A percentile compares a stretch with the other conserved stretches of the same genome.
Conservation (phyloP, 768 basidiomycete genomes). For the Psilocybe cyanescens region DNA sequence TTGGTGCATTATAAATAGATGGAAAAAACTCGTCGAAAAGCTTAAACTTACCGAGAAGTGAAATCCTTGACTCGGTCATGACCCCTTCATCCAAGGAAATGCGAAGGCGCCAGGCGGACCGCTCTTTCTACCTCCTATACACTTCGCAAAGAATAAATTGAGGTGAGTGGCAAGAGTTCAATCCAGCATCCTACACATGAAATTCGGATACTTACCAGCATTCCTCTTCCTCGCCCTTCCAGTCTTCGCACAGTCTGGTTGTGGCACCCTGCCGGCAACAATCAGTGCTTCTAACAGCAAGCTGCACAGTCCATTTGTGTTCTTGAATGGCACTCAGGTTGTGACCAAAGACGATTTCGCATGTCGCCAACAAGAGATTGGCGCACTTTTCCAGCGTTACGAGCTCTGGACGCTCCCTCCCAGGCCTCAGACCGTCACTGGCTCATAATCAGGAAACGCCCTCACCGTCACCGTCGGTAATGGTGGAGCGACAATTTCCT, state of each 20-base stretch:
- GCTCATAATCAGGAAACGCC: conserved; percentile 44
- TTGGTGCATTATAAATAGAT: not conserved
- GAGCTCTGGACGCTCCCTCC: conserved; percentile 51
- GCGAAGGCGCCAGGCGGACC: not conserved
- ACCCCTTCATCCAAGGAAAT: not conserved
- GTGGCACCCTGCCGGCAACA: conserved; percentile 33
- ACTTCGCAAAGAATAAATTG: too few relatives aligned
- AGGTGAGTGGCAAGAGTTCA: too few relatives aligned
- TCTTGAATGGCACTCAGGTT: conserved; percentile 41
- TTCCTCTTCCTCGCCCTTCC: conserved; percentile 27
- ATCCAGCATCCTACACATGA: too few relatives aligned
- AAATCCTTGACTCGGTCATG: not conserved
- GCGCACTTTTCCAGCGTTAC: conserved; percentile 48
- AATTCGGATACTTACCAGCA: not conserved
- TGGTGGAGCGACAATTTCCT: conserved; percentile 46
- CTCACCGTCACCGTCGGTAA: conserved; percentile 51
- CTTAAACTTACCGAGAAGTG: not conserved
- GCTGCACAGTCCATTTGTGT: conserved; percentile 56
- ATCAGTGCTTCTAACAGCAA: conserved; percentile 36
- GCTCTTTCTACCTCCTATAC: not conserved
- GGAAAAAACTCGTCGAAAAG: not conserved
- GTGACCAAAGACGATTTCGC: conserved; percentile 46
- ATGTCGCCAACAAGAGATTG: conserved; percentile 51
- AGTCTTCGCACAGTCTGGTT: conserved; percentile 32
- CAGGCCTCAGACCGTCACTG: conserved; percentile 42